These are phyloP conservation scores for Verticillium klebahnii DNA, from an alignment of 2,329 filamentous ascomycete species.

Conservation along the genomic window DNA sequence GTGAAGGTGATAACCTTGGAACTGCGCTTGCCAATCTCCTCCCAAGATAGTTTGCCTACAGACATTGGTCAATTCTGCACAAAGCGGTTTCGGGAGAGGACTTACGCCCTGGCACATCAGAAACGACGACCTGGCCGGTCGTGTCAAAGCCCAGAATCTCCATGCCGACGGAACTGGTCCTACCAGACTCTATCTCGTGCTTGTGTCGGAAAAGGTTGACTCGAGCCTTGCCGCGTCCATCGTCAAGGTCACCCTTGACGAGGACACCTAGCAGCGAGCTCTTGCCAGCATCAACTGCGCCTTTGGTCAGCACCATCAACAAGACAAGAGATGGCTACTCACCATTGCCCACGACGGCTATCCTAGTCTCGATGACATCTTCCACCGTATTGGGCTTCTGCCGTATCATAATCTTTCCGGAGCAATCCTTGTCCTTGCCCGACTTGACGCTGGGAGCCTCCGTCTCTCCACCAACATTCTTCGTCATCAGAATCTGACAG, in stretches of 20 bases:
- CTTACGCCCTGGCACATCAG: slow-evolving; percentile 76
- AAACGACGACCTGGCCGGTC: slow-evolving; percentile 74
- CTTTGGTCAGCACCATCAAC: not conserved
- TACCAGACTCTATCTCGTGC: slow-evolving; percentile 92
- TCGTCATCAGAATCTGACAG: slow-evolving; percentile 80
- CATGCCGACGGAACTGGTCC: slow-evolving; percentile 96
- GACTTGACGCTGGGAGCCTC: slow-evolving; percentile 61
- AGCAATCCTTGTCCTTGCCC: slow-evolving; percentile 67
- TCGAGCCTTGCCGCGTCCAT: slow-evolving; percentile 87
- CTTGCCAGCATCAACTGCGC: slow-evolving; percentile 87
- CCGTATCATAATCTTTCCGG: slow-evolving; percentile 83
- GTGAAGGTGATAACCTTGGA: slow-evolving; percentile 97
- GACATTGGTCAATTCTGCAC: slow-evolving; percentile 9
- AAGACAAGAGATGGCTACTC: slow-evolving; percentile 14
- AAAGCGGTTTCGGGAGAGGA: slow-evolving; percentile 2
- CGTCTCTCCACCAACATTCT: slow-evolving; percentile 74
- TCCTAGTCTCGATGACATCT: slow-evolving; percentile 89
- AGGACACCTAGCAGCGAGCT: slow-evolving; percentile 93
- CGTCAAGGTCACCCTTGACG: slow-evolving; percentile 91
- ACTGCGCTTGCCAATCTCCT: slow-evolving; percentile 91
- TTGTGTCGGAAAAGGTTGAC: slow-evolving; percentile 97
- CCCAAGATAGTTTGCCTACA: slow-evolving; percentile 73
- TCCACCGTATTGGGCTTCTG: slow-evolving; percentile 70
- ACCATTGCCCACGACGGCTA: slow-evolving; percentile 95
- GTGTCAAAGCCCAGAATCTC: slow-evolving; percentile 98